Evolutionary conservation across 805 yeast genomes (phyloP), one percentile per base, ranked within the genome.

Genomic region (Yarrowia sp.): DNA sequence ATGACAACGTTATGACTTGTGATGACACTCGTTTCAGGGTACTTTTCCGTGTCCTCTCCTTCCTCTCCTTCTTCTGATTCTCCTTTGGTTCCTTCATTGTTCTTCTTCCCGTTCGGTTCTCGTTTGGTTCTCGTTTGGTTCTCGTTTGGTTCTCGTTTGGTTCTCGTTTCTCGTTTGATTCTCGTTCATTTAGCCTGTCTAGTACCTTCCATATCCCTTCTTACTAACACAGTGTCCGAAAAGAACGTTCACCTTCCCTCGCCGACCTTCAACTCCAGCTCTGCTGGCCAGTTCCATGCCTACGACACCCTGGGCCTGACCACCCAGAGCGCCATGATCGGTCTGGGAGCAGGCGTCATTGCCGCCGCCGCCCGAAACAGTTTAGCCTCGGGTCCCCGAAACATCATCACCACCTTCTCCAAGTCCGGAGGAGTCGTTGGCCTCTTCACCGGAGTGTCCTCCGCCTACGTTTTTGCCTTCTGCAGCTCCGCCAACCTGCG

Each of bases 401-500:
- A 49, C 41, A 40, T 65, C 59, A 17, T n/a, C 12, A 62, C 62
- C 62, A 35, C 48, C 38, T 51, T 40, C 41, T 26, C 46, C 35
- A 32, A 46, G 66, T n/a, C 49, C 14, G 59, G 66, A 17, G 72
- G 68, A 32, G 22, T 58, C 24, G 41, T 58, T 32, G 17, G 32
- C 52, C 59, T 66, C n/a, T 69, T 68, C 66, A 82, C 85, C 49
- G 79, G 85, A 12, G 80, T 80, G 22, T 85, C 85, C 49, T 79
- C 83, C 30, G 81, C 83, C 9, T 81, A 73, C 71, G 73, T 74
- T 49, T 74, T 79, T 68, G 74, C 74, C 9, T 76, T 78, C 30
- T 74, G 82, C 46, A 78, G 83, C 24, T 67, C 83, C 35, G 79
- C 88, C 67, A 87, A 87, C 74, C 74, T 87, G 70, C 80, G 89